Evolutionary conservation across 139 green algal genomes (phyloP).

Genomic region (Nannochloris sp.): DNA sequence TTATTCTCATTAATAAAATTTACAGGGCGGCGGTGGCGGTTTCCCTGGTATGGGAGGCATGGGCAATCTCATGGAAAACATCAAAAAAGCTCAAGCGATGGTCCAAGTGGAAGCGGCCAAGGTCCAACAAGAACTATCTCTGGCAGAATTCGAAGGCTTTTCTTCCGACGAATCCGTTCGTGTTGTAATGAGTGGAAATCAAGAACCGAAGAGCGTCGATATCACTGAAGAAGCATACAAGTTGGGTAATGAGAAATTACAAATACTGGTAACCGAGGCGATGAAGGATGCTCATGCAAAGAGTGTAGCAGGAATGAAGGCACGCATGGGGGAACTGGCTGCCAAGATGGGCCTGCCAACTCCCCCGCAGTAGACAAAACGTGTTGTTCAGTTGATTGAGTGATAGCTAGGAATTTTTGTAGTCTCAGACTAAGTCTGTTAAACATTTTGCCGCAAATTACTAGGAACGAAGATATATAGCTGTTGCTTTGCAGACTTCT

Average conservation of each 20-base stretch:
- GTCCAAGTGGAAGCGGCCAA: slow-evolving; percentile 86
- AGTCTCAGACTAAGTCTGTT: too few species aligned
- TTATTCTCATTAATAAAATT: neutral
- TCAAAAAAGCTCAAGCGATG: slow-evolving; percentile 88
- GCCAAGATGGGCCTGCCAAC: slow-evolving; percentile 45
- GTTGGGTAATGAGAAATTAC: slow-evolving; percentile 59
- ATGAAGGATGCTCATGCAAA: slow-evolving; percentile 88
- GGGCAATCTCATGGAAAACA: slow-evolving; percentile 81
- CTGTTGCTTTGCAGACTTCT: too few species aligned
- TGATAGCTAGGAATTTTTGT: too few species aligned
- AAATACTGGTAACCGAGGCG: slow-evolving; percentile 56
- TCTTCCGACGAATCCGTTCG: slow-evolving; percentile 83
- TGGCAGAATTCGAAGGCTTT: slow-evolving; percentile 87
- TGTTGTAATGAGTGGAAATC: slow-evolving; percentile 86
- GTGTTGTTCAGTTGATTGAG: neutral
- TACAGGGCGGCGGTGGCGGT: slow-evolving; percentile 27
- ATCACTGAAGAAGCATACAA: slow-evolving; percentile 81
- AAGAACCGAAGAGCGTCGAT: slow-evolving; percentile 75
- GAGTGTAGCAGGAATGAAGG: slow-evolving; percentile 73
- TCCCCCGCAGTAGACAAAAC: neutral
- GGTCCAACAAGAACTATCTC: slow-evolving; percentile 81
- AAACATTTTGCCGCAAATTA: too few species aligned
- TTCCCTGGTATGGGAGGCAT: slow-evolving; percentile 67
- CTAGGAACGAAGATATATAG: too few species aligned
- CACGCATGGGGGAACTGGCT: slow-evolving; percentile 61